These are phyloP conservation scores for Ophiostoma piceae DNA, from an alignment of 2,329 filamentous ascomycete species.

Conservation along the genomic window DNA sequence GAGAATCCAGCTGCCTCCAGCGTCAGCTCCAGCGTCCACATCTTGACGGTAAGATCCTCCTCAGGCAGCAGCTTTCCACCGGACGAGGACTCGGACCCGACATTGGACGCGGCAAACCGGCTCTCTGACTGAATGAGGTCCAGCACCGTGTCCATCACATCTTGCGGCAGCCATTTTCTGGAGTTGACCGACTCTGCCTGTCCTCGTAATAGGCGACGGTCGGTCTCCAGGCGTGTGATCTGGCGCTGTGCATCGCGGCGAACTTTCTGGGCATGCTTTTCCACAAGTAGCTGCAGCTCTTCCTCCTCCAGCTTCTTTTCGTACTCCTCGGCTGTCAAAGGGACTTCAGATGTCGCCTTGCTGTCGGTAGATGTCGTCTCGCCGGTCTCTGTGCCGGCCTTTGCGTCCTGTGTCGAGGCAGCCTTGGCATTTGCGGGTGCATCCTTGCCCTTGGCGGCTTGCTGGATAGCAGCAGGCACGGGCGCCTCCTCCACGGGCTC, in stretches of 20 bases:
- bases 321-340: conserved; percentile 78
- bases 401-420: conserved; percentile 22
- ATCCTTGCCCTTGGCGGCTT: conserved; percentile 24
- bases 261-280: conserved; percentile 74
- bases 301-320: conserved; percentile 83
- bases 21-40: conserved; percentile 79
- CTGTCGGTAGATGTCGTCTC: conserved; percentile 26
- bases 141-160: conserved; percentile 72
- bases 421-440: conserved; percentile 20
- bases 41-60: conserved; percentile 69
- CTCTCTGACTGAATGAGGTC: conserved; percentile 64
- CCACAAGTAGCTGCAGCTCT: conserved; percentile 82
- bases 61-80: conserved; percentile 57
- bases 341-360: conserved; percentile 35
- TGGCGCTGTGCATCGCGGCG: conserved; percentile 75
- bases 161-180: conserved; percentile 72
- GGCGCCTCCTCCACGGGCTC: conserved; percentile 46
- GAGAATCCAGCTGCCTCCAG: conserved; percentile 66
- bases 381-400: conserved; percentile 22
- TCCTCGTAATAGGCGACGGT: conserved; percentile 71
- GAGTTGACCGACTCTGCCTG: conserved; percentile 70
- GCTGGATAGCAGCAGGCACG: conserved; percentile 24
- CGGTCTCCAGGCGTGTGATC: conserved; percentile 72
- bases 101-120: conserved; percentile 50
- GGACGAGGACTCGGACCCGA: conserved; percentile 42